Base-by-base conservation (phyloP, 2,329 filamentous ascomycete genomes). In the Fusarium chlamydosporum region DNA sequence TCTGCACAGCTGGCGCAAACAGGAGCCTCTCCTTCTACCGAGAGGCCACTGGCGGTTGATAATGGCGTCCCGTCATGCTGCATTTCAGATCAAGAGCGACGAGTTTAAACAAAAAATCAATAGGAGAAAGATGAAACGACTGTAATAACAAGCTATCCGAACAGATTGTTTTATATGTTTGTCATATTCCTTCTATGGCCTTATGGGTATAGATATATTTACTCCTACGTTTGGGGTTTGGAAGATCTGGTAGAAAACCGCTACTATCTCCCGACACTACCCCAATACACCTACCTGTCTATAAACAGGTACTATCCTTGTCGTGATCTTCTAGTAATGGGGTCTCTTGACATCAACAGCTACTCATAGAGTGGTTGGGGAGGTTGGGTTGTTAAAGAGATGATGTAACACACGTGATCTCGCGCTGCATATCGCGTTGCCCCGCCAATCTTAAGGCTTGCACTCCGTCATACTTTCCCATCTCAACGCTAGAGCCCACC, bases 1-100 rank as follows among this genome's bases (percentile, higher is more conserved):
- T 97, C 80, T 92, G 90, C 70, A 92, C 91, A 0, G 92, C 89
- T 16, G 93, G 93, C 2, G 91, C 91, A 33, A 92, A 91, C 77
- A 83, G 88, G 75, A 92, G 89, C 77, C 84, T 97, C 67, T 88
- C 89, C 1, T 94, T 97, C 78, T 97, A 96, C 77, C 85, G 93
- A 41, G 93, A 97, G 81, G 93, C 93, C 50, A 94, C 66, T 38
- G 71, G 73, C 13, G 65, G 59, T 57, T 74, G 47, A 73, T 50
- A 29, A 34, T 54, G 12, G 35, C 40, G 42, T 37, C 29, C 10
- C 3, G 40, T 43, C 20, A 45, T 33, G 31, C 6, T 34, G 11
- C 12, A 11, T 47, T 37, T n/a, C 55, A 31, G 37, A 23, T 29
- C 27, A 55, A 34, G 33, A 40, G 35, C 26, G 23, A 15, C 16